Conservation (phyloP, 2,329 filamentous ascomycete genomes). For the Colletotrichum tofieldiae region DNA sequence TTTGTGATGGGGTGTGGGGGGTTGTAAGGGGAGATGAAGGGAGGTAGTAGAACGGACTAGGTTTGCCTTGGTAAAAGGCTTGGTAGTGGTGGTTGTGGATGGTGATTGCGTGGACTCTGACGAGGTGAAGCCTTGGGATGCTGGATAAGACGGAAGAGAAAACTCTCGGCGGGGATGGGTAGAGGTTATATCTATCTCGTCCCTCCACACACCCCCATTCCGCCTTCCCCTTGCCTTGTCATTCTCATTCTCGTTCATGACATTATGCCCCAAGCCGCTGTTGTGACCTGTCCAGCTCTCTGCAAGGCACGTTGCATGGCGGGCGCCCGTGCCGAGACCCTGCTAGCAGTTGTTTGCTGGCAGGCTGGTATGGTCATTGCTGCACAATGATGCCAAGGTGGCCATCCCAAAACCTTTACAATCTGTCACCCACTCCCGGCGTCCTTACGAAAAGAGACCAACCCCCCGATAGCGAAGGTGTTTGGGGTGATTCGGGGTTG, state of each 20-base stretch:
- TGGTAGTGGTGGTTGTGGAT: constrained; percentile 9
- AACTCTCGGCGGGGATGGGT: constrained; percentile 28
- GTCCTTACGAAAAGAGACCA: not conserved
- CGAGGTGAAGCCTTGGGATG: constrained; percentile 35
- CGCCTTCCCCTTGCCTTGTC: not conserved
- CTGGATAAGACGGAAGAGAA: constrained; percentile 36
- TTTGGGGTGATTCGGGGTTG: constrained; percentile 4
- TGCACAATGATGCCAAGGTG: constrained; percentile 43
- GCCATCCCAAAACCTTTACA: constrained; percentile 4
- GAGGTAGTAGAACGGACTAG: not conserved
- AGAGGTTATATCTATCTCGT: constrained; percentile 33
- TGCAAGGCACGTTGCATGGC: constrained; percentile 10
- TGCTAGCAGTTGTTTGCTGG: constrained; percentile 19
- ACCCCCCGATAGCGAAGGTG: constrained; percentile 3
- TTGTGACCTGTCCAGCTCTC: constrained; percentile 5
- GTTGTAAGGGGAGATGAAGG: not conserved
- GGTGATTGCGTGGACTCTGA: constrained; percentile 23
- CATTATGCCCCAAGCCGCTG: not conserved
- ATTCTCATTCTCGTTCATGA: constrained; percentile 11
- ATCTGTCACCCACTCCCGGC: not conserved
- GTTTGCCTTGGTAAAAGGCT: constrained; percentile 10
- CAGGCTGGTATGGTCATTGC: constrained; percentile 18
- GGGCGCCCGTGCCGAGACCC: constrained; percentile 33
- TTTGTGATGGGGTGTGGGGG: not conserved
- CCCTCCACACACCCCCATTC: not conserved